Conservation (phyloP, 495 filamentous ascomycete genomes). For the Parmelia sp. region DNA sequence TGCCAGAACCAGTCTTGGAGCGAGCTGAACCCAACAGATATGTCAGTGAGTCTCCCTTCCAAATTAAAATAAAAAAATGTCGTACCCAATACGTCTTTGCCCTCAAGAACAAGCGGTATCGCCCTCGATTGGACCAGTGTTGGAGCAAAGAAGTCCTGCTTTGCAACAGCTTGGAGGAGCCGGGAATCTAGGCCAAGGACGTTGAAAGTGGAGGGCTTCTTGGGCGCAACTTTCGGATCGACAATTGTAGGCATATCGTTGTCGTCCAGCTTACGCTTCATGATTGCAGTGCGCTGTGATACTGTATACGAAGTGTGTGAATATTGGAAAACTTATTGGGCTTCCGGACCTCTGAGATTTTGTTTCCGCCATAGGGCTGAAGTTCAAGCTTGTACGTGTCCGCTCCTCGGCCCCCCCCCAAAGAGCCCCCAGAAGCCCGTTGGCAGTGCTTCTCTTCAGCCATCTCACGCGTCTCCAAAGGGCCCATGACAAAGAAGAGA, state of each 20-base stretch:
- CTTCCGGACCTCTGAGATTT: no score
- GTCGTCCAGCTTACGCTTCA: conserved; percentile 62
- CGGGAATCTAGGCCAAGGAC: conserved; percentile 71
- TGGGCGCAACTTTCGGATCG: conserved; percentile 24
- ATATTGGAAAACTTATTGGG: no score
- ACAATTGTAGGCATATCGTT: conserved; percentile 48
- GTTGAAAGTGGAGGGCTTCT: conserved; percentile 40
- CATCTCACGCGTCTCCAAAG: not conserved
- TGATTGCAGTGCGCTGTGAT: conserved; percentile 24
- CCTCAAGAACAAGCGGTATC: conserved; percentile 84
- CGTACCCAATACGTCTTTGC: conserved; percentile 76
- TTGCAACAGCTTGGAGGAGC: conserved; percentile 76
- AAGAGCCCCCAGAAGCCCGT: no score
- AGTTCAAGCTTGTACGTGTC: not conserved
- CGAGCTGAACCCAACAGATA: conserved; percentile 48
- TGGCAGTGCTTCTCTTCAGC: not conserved
- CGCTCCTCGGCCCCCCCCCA: no score
- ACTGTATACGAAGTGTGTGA: not conserved
- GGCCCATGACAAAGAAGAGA: conserved; percentile 23
- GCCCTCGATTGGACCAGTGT: conserved; percentile 80
- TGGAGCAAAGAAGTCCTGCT: conserved; percentile 75
- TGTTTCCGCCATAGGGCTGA: not conserved
- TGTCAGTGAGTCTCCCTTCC: not conserved
- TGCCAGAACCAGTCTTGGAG: conserved; percentile 89
- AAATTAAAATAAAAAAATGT: no score